Evolutionary conservation across 2,329 filamentous ascomycete species (phyloP).

Genomic region (Periconia sp.): DNA sequence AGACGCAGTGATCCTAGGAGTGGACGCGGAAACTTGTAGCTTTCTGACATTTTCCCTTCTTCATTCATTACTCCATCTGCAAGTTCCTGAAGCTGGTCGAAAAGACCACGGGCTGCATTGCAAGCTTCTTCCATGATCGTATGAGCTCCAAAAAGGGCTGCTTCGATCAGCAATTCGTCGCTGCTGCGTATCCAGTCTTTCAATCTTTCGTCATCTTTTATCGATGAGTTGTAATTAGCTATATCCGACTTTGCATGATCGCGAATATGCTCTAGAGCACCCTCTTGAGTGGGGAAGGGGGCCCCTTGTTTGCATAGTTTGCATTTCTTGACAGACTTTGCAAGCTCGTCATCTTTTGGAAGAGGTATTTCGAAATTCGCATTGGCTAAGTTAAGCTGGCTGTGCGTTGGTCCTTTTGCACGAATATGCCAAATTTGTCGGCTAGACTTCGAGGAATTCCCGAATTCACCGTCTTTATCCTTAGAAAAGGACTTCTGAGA

Average conservation of each 20-base stretch:
- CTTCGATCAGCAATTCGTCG: constrained; percentile 26
- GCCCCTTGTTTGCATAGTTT: constrained; percentile 16
- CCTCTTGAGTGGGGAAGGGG: constrained; percentile 17
- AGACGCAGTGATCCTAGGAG: constrained; percentile 28
- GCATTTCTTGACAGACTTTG: constrained; percentile 22
- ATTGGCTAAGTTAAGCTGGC: constrained; percentile 2
- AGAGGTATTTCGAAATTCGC: constrained; percentile 4
- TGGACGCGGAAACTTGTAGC: constrained; percentile 30
- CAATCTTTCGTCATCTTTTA: constrained; percentile 6
- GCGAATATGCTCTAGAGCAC: constrained; percentile 29
- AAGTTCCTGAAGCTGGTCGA: constrained; percentile 25
- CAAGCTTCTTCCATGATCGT: constrained; percentile 22
- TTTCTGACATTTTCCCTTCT: constrained; percentile 28
- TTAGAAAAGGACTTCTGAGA: constrained; percentile 7
- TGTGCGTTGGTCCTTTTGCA: no score
- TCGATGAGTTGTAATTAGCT: neutral
- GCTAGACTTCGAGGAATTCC: constrained; percentile 10
- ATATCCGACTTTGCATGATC: neutral
- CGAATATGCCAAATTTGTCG: constrained; percentile 27
- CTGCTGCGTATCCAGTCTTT: constrained; percentile 30
- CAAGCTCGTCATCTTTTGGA: constrained; percentile 20
- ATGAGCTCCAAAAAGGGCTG: constrained; percentile 18
- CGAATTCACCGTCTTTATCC: constrained; percentile 13
- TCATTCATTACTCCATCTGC: constrained; percentile 32
- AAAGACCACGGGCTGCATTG: constrained; percentile 14